Evolutionary conservation across 73 alveolate species (phyloP), one percentile per base, ranked within the genome.

Genomic region (Loxodes magnus): DNA sequence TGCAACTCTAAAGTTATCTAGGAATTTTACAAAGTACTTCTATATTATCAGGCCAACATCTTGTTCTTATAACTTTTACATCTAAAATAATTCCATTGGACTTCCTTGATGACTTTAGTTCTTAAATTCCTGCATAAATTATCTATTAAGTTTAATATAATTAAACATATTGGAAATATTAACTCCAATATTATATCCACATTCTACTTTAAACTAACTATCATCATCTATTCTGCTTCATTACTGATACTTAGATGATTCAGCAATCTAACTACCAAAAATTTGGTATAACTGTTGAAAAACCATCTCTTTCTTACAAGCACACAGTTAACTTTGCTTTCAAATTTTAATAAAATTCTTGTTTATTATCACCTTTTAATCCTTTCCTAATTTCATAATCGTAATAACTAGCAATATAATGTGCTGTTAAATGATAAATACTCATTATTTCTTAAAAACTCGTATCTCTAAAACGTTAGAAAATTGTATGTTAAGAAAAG

Each of bases 331-430:
- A 75, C 35, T 71, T 67, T 26, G 89, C 91, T 56, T 80, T 77
- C 36, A 84, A 60, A 20, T 63, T 49, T 36, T 44, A 52, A 15
- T 84, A 85, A 12, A 67, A 74, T 37, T 84, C 83, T 17, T 22
- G 52, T 48, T 58, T 82, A 31, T 77, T 36, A 52, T 74, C 62
- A 9, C 88, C 91, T 73, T 84, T 84, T 36, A 84, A 51, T 5
- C 93, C 93, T 52, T 20, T 74, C 70, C 59, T 84, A 67, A 84
- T 51, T 44, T 72, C 75, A 59, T 54, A 44, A 67, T 84, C 96
- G 39, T 79, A 67, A 56, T 79, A 84, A 14, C 71, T 66, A 46
- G 96, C 83, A 51, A 84, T 68, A 55, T 74, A 84, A 16, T 74
- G 83, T 0, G 96, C 77, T 49, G 87, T 73, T 7, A 42, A 38